Base-by-base conservation (phyloP, 2,329 filamentous ascomycete genomes). In the Escovopsis weberi region DNA sequence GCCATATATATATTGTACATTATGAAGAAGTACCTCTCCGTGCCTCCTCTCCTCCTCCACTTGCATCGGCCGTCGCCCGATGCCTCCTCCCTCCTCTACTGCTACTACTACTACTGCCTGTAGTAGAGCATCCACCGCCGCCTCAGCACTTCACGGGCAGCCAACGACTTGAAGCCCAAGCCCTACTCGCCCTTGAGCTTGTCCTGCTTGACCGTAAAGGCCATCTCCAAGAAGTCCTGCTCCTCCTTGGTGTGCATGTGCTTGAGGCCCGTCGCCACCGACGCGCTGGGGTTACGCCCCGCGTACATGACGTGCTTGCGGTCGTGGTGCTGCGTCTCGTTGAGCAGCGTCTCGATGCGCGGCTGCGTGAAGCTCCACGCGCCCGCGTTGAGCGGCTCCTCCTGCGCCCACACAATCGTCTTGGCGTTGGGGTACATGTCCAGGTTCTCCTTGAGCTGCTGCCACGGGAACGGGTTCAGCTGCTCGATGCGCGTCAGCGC, bases 401-500 rank as follows among this genome's bases (percentile, higher is more conserved):
- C 91, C 67, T 98, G 91, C 53, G 78, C 81, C 88, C 88, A 98
- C 49, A 98, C 87, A 52, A 98, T 87, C 50, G 87, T 89, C 75
- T 95, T 85, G 54, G 89, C 89, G 64, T 98, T 98, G 60, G 88
- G 86, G 72, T 98, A 98, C 64, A 71, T 78, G 70, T 98, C 89
- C 43, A 98, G 75, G 70, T 96, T 96, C 64, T 96, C 89, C 71
- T 84, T 85, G 43, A 98, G 78, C 65, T 91, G 87, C 55, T 88
- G 80, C 89, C 91, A 98, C 41, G 91, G 91, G 85, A 98, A 98
- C 57, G 91, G 91, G 70, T 98, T 88, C 47, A 98, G 77, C 69
- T 98, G 91, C 70, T 98, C 91, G 52, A 98, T 78, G 59, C 91
- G 87, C 19, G 88, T 95, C 61, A 98, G 82, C 57, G 89, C 91